phyloP scores from a whole-genome alignment of 768 basidiomycete genomes.

The Gloeopeniophorella convolvens region DNA sequence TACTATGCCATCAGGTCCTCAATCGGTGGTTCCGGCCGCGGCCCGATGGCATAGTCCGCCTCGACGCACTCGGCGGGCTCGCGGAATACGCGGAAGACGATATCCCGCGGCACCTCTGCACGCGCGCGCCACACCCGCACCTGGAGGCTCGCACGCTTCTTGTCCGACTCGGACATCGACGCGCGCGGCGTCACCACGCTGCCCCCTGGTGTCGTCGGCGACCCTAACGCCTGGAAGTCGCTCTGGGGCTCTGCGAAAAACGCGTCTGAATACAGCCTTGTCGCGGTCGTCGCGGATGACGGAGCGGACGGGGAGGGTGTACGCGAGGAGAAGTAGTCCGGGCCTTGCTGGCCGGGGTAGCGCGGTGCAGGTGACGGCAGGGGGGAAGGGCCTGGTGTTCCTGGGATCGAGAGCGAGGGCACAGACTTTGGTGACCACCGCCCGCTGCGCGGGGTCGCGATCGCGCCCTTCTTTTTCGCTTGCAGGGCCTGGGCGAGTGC shows the following conservation, averaged over 20 bases:
- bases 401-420: neutral
- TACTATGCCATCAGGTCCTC: no score
- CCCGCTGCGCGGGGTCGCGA: slow-evolving; percentile 1
- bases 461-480: neutral
- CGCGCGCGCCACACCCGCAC: slow-evolving; percentile 57
- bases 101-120: slow-evolving; percentile 47
- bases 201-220: neutral
- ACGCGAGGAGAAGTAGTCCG: neutral
- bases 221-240: neutral
- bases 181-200: neutral
- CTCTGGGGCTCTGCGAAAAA: slow-evolving; percentile 9
- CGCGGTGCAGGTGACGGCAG: neutral
- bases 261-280: neutral
- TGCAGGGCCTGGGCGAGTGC: neutral
- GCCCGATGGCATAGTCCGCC: slow-evolving; percentile 34
- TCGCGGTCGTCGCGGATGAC: neutral
- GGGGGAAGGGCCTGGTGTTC: no score
- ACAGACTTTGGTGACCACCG: neutral
- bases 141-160: slow-evolving; percentile 53
- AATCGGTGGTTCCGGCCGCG: no score
- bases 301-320: no score
- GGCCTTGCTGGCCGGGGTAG: no score
- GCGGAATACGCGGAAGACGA: slow-evolving; percentile 61
- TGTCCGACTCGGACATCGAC: slow-evolving; percentile 45
- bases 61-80: slow-evolving; percentile 66